Percentiles rank a stretch among this genome's conserved stretches.
Evolutionary conservation across 768 basidiomycete genomes (phyloP).

Genomic region (Boletus sp.): DNA sequence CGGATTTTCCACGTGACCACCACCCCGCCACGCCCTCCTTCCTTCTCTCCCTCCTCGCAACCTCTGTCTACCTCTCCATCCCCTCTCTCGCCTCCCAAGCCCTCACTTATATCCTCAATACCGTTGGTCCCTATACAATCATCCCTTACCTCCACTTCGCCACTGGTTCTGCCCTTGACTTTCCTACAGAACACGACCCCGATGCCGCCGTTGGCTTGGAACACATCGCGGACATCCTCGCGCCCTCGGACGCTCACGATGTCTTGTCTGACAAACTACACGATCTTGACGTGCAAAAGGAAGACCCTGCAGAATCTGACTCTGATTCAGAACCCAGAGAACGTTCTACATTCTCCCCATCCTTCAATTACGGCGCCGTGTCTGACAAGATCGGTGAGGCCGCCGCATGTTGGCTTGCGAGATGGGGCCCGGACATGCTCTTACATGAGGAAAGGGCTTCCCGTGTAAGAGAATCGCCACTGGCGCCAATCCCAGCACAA

Average conservation of each 20-base stretch:
- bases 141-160: constrained; percentile 79
- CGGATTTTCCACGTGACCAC: constrained; percentile 44
- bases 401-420: constrained; percentile 78
- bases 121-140: constrained; percentile 77
- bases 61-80: constrained; percentile 81
- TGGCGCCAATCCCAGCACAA: constrained; percentile 18
- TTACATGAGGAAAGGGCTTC: constrained; percentile 47
- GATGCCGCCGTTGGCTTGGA: constrained; percentile 72
- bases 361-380: constrained; percentile 80
- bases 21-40: constrained; percentile 80
- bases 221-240: constrained; percentile 50
- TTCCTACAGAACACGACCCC: constrained; percentile 40
- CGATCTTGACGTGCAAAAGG: constrained; percentile 34
- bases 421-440: constrained; percentile 85
- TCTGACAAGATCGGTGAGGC: constrained; percentile 92
- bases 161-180: constrained; percentile 61
- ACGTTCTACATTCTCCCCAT: constrained; percentile 27
- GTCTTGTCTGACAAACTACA: constrained; percentile 30
- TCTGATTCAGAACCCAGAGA: constrained; percentile 26
- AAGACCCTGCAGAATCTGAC: constrained; percentile 35
- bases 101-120: constrained; percentile 63
- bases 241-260: constrained; percentile 16
- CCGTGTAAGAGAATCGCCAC: constrained; percentile 12
- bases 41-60: constrained; percentile 82
- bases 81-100: constrained; percentile 73